A percentile compares a stretch with the other conserved stretches of the same genome.
Evolutionary conservation across 2,329 filamentous ascomycete genomes (phyloP).

Genomic region (Cercospora nicotianae): DNA sequence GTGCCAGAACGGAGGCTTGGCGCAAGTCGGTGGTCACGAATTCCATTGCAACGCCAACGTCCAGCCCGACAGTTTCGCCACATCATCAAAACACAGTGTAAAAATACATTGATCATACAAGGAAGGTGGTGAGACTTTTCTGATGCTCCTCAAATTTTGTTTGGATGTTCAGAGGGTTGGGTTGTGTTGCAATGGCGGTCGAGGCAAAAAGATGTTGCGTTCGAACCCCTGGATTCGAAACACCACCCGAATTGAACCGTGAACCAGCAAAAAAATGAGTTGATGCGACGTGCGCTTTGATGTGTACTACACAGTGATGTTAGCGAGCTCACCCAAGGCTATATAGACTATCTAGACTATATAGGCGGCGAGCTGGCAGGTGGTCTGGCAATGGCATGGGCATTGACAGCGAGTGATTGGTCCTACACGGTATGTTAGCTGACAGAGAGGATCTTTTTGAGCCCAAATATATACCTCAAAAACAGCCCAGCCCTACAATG

Average conservation of each 20-base stretch:
- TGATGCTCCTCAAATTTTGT: background rate
- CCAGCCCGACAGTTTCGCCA: background rate
- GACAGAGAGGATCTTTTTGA: background rate
- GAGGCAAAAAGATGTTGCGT: background rate
- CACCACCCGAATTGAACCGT: background rate
- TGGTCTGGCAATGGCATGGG: background rate
- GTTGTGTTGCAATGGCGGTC: background rate
- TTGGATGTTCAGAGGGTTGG: background rate
- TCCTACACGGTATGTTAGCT: background rate
- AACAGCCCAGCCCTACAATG: background rate
- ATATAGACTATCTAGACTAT: background rate
- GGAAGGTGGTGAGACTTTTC: background rate
- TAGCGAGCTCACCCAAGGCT: background rate
- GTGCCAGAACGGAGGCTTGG: background rate
- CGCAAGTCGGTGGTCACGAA: background rate
- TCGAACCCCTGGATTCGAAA: background rate
- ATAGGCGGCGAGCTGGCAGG: background rate
- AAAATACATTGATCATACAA: background rate
- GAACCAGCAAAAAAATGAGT: background rate
- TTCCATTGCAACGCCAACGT: background rate
- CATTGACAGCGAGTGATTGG: background rate
- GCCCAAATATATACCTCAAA: conserved; percentile 1
- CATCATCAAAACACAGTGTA: background rate
- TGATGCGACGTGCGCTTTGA: background rate
- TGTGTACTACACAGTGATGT: background rate